Evolutionary conservation across 495 filamentous ascomycete species (phyloP).

Genomic region (Penicillium bialowiezense): DNA sequence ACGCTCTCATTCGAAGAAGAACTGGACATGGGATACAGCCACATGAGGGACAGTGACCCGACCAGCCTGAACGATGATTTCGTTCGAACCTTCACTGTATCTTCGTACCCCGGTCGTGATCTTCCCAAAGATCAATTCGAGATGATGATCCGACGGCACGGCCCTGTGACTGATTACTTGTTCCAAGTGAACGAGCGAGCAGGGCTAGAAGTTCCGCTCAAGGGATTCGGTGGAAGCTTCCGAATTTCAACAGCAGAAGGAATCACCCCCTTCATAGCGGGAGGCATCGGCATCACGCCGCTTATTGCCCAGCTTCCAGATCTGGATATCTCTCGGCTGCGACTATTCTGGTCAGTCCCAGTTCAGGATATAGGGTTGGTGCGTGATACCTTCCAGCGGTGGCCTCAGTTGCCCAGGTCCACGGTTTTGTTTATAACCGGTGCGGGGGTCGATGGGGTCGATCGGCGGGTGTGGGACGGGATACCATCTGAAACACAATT

Average conservation of each 20-base stretch:
- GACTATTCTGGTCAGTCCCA: slow-evolving; percentile 65
- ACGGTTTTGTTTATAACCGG: slow-evolving; percentile 63
- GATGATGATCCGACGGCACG: slow-evolving; percentile 66
- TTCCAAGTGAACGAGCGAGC: slow-evolving; percentile 52
- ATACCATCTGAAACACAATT: slow-evolving; percentile 36
- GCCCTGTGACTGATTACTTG: slow-evolving; percentile 62
- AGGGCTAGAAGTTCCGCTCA: slow-evolving; percentile 60
- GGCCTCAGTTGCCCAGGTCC: slow-evolving; percentile 46
- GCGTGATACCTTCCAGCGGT: slow-evolving; percentile 52
- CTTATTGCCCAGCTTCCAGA: slow-evolving; percentile 59
- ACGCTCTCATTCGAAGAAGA: slow-evolving; percentile 67
- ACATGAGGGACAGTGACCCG: slow-evolving; percentile 80
- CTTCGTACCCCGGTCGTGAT: slow-evolving; percentile 47
- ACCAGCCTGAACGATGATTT: slow-evolving; percentile 78
- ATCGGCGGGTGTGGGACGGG: slow-evolving; percentile 15
- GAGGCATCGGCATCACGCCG: slow-evolving; percentile 80
- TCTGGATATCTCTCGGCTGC: slow-evolving; percentile 43
- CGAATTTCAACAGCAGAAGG: slow-evolving; percentile 41
- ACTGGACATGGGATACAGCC: slow-evolving; percentile 67
- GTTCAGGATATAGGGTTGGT: slow-evolving; percentile 60
- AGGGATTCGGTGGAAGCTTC: slow-evolving; percentile 73
- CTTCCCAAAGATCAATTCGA: slow-evolving; percentile 55
- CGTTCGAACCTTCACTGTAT: slow-evolving; percentile 76
- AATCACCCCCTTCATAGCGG: slow-evolving; percentile 57
- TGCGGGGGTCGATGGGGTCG: slow-evolving; percentile 8